Percentiles rank a stretch among this genome's conserved stretches.
These are phyloP conservation scores for Diatrype stigma DNA, from an alignment of 2,329 filamentous ascomycete species.

Conservation along the genomic window DNA sequence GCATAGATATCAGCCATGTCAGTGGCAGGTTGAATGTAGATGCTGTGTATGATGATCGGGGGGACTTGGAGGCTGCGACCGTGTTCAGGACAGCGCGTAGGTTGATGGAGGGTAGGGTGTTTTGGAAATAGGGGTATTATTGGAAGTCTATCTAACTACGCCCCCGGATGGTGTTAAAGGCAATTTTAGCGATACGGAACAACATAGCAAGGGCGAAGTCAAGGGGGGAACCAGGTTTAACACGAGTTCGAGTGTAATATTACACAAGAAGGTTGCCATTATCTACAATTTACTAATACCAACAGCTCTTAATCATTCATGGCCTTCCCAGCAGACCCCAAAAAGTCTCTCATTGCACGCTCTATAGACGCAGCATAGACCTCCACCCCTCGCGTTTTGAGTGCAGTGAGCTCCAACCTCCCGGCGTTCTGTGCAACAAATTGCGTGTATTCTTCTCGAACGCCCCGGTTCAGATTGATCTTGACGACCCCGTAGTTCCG, in stretches of 20 bases:
- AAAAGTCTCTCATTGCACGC: slow-evolving; percentile 42
- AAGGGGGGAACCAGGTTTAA: too few relatives aligned
- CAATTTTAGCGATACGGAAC: too few relatives aligned
- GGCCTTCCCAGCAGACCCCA: slow-evolving; percentile 41
- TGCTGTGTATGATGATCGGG: slow-evolving; percentile 32
- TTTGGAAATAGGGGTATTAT: slow-evolving; percentile 2
- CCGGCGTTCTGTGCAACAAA: slow-evolving; percentile 36
- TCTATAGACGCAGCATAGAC: slow-evolving; percentile 38
- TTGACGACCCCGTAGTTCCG: slow-evolving; percentile 49
- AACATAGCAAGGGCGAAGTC: too few relatives aligned
- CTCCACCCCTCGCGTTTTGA: slow-evolving; percentile 43
- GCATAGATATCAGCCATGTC: slow-evolving; percentile 35
- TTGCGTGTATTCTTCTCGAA: slow-evolving; percentile 41
- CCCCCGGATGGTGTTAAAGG: too few relatives aligned
- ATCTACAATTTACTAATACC: too few relatives aligned
- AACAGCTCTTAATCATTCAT: too few relatives aligned
- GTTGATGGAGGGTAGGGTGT: slow-evolving; percentile 41
- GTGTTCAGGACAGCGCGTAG: slow-evolving; percentile 45
- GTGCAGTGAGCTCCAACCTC: slow-evolving; percentile 28
- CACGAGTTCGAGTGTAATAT: too few relatives aligned
- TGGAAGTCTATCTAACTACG: too few relatives aligned
- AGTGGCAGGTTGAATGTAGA: slow-evolving; percentile 42
- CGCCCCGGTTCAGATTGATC: slow-evolving; percentile 54
- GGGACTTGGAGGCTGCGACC: slow-evolving; percentile 32
- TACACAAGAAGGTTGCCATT: too few relatives aligned